Conservation (phyloP, 805 yeast genomes). For the Wickerhamiella kurtzmanii region DNA sequence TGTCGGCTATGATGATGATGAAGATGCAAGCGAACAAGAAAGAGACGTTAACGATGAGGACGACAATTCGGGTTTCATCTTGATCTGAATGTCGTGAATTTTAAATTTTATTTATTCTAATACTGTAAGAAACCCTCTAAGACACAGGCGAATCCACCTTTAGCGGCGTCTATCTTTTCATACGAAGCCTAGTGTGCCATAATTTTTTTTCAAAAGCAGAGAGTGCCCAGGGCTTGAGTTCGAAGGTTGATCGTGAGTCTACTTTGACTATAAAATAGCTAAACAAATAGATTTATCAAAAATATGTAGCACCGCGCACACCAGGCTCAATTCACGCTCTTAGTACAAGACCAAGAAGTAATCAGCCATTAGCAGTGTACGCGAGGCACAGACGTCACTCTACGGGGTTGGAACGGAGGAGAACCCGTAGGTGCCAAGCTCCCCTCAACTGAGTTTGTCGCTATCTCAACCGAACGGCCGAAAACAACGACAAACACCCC, state of each 20-base stretch:
- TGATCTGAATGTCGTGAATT: conserved; percentile 6
- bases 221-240: no score
- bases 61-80: conserved; percentile 20
- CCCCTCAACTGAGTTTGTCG: conserved; percentile 19
- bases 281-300: no score
- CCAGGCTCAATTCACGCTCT: conserved; percentile 16
- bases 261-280: no score
- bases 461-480: conserved; percentile 13
- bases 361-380: conserved; percentile 20
- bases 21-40: conserved; percentile 9
- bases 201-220: no score
- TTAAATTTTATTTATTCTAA: conserved; percentile 1
- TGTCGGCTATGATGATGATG: conserved; percentile 15
- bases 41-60: conserved; percentile 14
- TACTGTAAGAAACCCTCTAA: no score
- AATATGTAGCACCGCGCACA: conserved; percentile 24
- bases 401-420: conserved; percentile 30
- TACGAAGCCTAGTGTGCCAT: no score
- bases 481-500: conserved; percentile 17
- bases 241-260: no score
- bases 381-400: conserved; percentile 22
- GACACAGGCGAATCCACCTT: no score
- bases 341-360: conserved; percentile 3
- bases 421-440: conserved; percentile 23
- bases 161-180: no score